phyloP scores from a whole-genome alignment of 805 yeast species.

The Phaffomyces antillensis region DNA sequence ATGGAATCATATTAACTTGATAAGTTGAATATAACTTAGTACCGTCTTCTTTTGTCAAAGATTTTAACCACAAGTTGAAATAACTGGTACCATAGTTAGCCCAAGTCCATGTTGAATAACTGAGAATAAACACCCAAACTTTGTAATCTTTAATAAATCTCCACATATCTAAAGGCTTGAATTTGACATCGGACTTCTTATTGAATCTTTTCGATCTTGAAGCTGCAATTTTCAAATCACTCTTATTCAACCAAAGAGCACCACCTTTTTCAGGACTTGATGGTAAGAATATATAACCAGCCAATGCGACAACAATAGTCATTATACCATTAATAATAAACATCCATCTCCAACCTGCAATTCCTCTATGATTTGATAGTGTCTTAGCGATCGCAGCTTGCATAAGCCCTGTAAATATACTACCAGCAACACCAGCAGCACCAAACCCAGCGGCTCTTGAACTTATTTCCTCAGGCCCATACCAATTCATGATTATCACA shows the following conservation, averaged over 20 bases:
- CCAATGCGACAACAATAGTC: constrained; percentile 23
- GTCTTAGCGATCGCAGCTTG: constrained; percentile 19
- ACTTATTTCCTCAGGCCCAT: constrained; percentile 29
- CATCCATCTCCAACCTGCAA: constrained; percentile 12
- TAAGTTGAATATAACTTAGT: constrained; percentile 24
- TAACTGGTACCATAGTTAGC: constrained; percentile 32
- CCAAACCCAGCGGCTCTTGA: constrained; percentile 24
- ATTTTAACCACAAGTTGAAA: constrained; percentile 39
- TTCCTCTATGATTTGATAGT: constrained; percentile 5
- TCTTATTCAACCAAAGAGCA: not conserved
- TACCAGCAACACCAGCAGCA: constrained; percentile 10
- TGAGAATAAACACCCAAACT: constrained; percentile 2
- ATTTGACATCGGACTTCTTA: constrained; percentile 1
- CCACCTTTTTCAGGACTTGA: constrained; percentile 26
- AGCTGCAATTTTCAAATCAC: not conserved
- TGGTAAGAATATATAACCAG: constrained; percentile 33
- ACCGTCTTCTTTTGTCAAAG: constrained; percentile 19
- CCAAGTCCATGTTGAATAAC: constrained; percentile 4
- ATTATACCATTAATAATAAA: constrained; percentile 14
- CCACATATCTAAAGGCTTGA: constrained; percentile 1
- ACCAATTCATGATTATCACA: constrained; percentile 29
- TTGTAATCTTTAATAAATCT: constrained; percentile 1
- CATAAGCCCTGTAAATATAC: constrained; percentile 28
- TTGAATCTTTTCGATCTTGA: constrained; percentile 3
- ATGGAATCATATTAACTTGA: constrained; percentile 7